These are phyloP conservation scores for Sporopachydermia lactativora DNA, from an alignment of 805 yeast species.

Conservation along the genomic window DNA sequence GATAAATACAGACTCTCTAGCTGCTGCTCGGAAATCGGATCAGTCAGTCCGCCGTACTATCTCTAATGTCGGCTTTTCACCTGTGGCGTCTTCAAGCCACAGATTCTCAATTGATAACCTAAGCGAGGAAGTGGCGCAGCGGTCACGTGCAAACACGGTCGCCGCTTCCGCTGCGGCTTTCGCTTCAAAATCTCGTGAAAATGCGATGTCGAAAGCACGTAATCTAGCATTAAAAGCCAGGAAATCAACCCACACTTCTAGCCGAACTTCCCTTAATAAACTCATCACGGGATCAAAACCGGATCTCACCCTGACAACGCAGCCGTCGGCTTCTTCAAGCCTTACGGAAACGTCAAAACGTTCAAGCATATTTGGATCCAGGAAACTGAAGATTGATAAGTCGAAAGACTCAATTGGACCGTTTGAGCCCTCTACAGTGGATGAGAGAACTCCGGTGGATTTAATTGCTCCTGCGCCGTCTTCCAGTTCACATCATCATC, in stretches of 20 bases:
- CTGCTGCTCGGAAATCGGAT: neutral
- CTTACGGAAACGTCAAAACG: neutral
- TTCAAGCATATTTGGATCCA: neutral
- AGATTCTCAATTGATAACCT: neutral
- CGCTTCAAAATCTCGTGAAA: neutral
- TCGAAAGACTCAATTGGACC: no score
- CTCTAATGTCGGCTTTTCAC: neutral
- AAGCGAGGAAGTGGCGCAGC: neutral
- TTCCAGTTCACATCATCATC: conserved; percentile 12
- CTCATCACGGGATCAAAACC: neutral
- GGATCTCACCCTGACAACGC: neutral
- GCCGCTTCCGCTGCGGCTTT: conserved; percentile 1
- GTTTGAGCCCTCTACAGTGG: neutral
- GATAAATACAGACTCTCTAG: neutral
- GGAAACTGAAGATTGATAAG: neutral
- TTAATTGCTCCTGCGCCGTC: neutral
- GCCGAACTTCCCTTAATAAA: no score
- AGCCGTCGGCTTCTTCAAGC: neutral
- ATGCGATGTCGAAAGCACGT: neutral
- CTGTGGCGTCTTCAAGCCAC: neutral
- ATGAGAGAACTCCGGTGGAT: neutral
- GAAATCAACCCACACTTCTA: neutral
- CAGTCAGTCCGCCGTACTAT: neutral
- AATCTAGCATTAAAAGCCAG: conserved; percentile 1
- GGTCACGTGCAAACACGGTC: neutral